These are phyloP conservation scores for Plasmodium chabaudi DNA, from an alignment of 169 alveolate genomes.

Conservation along the genomic window DNA sequence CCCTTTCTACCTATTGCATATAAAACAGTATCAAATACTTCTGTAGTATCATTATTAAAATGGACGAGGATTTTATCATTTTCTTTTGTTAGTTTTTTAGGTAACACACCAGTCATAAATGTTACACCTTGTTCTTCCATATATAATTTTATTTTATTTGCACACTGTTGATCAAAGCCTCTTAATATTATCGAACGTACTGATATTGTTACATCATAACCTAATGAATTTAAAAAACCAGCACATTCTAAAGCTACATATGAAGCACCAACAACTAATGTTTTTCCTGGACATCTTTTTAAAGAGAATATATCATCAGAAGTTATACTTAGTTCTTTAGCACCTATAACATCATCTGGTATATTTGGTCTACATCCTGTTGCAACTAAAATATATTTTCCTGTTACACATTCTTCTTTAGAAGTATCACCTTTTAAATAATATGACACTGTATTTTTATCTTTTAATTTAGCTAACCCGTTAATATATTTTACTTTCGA, in stretches of 20 bases:
- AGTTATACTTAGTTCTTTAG: slow-evolving; percentile 94
- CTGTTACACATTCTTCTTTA: slow-evolving; percentile 85
- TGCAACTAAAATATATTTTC: slow-evolving; percentile 93
- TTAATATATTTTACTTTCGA: slow-evolving; percentile 91
- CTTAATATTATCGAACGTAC: slow-evolving; percentile 95
- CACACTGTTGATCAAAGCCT: slow-evolving; percentile 97
- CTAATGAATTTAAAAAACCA: slow-evolving; percentile 95
- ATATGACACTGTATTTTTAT: slow-evolving; percentile 77
- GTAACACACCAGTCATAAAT: slow-evolving; percentile 91
- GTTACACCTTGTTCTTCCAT: slow-evolving; percentile 93
- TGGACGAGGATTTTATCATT: slow-evolving; percentile 81
- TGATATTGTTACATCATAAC: slow-evolving; percentile 92
- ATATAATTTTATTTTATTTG: slow-evolving; percentile 87
- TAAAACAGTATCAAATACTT: slow-evolving; percentile 94
- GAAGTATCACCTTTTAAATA: slow-evolving; percentile 80
- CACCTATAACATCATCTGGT: slow-evolving; percentile 93
- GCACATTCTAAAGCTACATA: slow-evolving; percentile 99
- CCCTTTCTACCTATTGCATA: slow-evolving; percentile 98
- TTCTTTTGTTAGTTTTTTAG: slow-evolving; percentile 89
- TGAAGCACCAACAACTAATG: slow-evolving; percentile 97
- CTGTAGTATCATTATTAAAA: slow-evolving; percentile 86
- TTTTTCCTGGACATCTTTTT: slow-evolving; percentile 94
- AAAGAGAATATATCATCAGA: slow-evolving; percentile 96
- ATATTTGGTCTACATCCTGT: slow-evolving; percentile 96
- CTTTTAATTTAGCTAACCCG: slow-evolving; percentile 85